These are phyloP conservation scores for Paramyrothecium sp. DNA, from an alignment of 2,329 filamentous ascomycete genomes.

Conservation along the genomic window DNA sequence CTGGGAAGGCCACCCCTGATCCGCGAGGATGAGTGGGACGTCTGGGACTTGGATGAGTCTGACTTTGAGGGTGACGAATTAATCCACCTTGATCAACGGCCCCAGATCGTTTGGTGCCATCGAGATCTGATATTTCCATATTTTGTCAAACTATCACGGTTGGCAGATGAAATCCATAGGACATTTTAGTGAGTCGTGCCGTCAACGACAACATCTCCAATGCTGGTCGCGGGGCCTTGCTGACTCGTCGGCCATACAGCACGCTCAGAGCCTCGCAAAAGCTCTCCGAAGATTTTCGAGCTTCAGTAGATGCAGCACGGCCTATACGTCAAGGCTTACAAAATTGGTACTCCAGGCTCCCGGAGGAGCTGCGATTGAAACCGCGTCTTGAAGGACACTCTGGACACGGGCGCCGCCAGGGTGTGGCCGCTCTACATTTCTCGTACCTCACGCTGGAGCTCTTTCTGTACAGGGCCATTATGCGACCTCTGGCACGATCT, in stretches of 20 bases:
- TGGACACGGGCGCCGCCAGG: background rate
- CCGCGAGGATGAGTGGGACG: conserved; percentile 27
- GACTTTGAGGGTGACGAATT: conserved; percentile 5
- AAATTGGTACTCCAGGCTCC: conserved; percentile 8
- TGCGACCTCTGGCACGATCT: conserved; percentile 10
- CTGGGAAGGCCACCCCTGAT: conserved; percentile 33
- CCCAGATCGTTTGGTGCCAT: background rate
- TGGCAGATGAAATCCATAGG: background rate
- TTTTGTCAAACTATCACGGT: conserved; percentile 9
- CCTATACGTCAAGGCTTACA: conserved; percentile 9
- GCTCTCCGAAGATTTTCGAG: conserved; percentile 9
- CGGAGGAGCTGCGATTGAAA: background rate
- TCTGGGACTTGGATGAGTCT: conserved; percentile 4
- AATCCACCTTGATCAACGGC: background rate
- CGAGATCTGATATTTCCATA: conserved; percentile 7
- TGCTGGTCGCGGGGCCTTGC: too few species aligned
- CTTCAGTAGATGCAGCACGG: conserved; percentile 8
- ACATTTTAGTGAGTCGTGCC: conserved; percentile 8
- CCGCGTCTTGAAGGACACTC: background rate
- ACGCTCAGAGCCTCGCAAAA: conserved; percentile 8
- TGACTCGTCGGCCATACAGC: background rate
- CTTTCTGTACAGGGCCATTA: conserved; percentile 11
- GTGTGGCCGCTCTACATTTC: conserved; percentile 11
- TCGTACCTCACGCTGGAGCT: conserved; percentile 10
- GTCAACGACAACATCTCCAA: too few species aligned